Evolutionary conservation across 768 basidiomycete genomes (phyloP).

Genomic region (Tulasnella sp.): DNA sequence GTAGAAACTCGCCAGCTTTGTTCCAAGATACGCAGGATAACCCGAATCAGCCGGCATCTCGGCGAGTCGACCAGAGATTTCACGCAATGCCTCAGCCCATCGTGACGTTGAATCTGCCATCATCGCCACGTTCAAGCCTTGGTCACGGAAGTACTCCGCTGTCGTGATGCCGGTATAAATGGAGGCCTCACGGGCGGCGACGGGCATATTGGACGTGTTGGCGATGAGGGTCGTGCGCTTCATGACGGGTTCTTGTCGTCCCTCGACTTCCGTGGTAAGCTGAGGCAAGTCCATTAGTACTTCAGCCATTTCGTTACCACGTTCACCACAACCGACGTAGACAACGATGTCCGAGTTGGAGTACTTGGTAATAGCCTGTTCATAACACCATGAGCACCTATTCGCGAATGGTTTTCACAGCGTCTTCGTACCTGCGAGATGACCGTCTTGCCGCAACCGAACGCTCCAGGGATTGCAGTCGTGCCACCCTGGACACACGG

Average conservation of each 20-base stretch:
- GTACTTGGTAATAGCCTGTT: slow-evolving; percentile 83
- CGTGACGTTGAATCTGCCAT: slow-evolving; percentile 99
- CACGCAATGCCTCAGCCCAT: slow-evolving; percentile 98
- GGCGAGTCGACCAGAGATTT: slow-evolving; percentile 96
- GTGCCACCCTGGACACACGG: slow-evolving; percentile 98
- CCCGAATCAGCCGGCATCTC: slow-evolving; percentile 99
- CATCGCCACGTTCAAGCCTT: slow-evolving; percentile 95
- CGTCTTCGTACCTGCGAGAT: slow-evolving; percentile 55
- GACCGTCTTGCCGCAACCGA: slow-evolving; percentile 98
- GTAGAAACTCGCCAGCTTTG: slow-evolving; percentile 96
- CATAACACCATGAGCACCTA: too few species aligned
- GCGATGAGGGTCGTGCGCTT: slow-evolving; percentile 98
- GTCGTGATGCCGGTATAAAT: slow-evolving; percentile 99
- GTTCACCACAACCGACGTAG: slow-evolving; percentile 98
- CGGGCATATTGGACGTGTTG: slow-evolving; percentile 99
- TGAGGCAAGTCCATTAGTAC: slow-evolving; percentile 96
- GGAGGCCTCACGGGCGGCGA: slow-evolving; percentile 96
- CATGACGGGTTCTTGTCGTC: slow-evolving; percentile 98
- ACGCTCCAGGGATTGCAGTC: slow-evolving; percentile 96
- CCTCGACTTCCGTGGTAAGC: slow-evolving; percentile 82
- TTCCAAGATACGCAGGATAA: slow-evolving; percentile 93
- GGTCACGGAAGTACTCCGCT: slow-evolving; percentile 99
- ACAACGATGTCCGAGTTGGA: slow-evolving; percentile 99
- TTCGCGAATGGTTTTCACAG: too few species aligned
- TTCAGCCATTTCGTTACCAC: slow-evolving; percentile 91